These are phyloP conservation scores for Aspergillus campestris DNA, from an alignment of 495 filamentous ascomycete species.

Conservation along the genomic window DNA sequence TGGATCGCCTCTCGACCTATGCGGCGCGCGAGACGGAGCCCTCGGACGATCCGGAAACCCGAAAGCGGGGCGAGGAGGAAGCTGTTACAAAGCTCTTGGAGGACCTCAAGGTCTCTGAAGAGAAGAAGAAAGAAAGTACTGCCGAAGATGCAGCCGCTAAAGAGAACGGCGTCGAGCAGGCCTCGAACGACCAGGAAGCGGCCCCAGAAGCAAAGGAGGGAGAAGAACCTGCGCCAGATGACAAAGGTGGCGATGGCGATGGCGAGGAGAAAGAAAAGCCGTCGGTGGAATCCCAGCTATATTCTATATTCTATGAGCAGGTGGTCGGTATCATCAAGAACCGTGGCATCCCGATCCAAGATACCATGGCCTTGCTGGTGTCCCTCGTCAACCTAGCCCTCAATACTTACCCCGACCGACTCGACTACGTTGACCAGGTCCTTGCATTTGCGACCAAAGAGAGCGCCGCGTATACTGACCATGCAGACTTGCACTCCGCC, in stretches of 20 bases:
- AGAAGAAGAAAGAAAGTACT: constrained; percentile 37
- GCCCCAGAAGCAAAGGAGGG: constrained; percentile 14
- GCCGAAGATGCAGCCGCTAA: constrained; percentile 24
- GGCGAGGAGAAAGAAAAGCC: constrained; percentile 48
- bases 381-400: constrained; percentile 88
- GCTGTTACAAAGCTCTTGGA: constrained; percentile 69
- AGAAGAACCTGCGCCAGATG: constrained; percentile 12
- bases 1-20: constrained; percentile 92
- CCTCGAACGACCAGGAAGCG: constrained; percentile 18
- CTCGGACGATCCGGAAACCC: constrained; percentile 64
- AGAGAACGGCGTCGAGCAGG: constrained; percentile 42
- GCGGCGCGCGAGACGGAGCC: constrained; percentile 79
- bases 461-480: constrained; percentile 82
- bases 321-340: constrained; percentile 87
- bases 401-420: constrained; percentile 84
- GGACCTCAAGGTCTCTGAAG: constrained; percentile 62
- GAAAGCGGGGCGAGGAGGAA: constrained; percentile 72
- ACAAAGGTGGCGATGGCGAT: constrained; percentile 11
- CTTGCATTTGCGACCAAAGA: constrained; percentile 83
- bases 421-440: constrained; percentile 95
- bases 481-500: constrained; percentile 84
- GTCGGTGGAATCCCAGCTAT: constrained; percentile 79
- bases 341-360: constrained; percentile 85
- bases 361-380: constrained; percentile 85
- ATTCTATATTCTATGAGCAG: constrained; percentile 96